Evolutionary conservation across 352 stramenopile genomes (phyloP).

Genomic region (Phytophthora macrochlamydospora): DNA sequence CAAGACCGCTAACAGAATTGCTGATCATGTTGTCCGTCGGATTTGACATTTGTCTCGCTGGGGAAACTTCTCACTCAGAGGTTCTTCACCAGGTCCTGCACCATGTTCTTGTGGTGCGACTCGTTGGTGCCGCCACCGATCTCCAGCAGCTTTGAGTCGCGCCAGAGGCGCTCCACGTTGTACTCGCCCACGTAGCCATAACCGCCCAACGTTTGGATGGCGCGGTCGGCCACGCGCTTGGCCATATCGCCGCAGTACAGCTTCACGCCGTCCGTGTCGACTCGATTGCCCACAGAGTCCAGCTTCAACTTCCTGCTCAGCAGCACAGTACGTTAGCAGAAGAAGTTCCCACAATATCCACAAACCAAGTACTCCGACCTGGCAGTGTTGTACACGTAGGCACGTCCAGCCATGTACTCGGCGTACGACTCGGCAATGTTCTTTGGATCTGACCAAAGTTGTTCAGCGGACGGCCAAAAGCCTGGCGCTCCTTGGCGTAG

Average conservation of each 20-base stretch:
- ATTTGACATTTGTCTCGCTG: too few species aligned
- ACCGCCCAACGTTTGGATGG: slow-evolving; percentile 97
- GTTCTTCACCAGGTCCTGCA: slow-evolving; percentile 64
- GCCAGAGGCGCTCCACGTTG: slow-evolving; percentile 97
- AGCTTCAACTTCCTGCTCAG: slow-evolving; percentile 92
- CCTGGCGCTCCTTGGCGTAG: slow-evolving; percentile 92
- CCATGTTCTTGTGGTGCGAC: slow-evolving; percentile 99
- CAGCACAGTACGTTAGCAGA: neutral
- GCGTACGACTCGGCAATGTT: slow-evolving; percentile 98
- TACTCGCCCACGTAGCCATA: slow-evolving; percentile 99
- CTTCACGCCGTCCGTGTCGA: slow-evolving; percentile 99
- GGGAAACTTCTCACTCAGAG: slow-evolving; percentile 11
- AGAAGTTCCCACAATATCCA: neutral
- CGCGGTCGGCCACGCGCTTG: slow-evolving; percentile 97
- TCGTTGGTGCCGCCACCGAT: slow-evolving; percentile 99
- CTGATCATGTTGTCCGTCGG: too few species aligned
- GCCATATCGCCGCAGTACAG: slow-evolving; percentile 98
- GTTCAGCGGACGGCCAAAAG: slow-evolving; percentile 95
- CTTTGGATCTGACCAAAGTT: slow-evolving; percentile 94
- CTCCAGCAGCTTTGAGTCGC: slow-evolving; percentile 99
- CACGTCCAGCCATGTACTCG: slow-evolving; percentile 97
- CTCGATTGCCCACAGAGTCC: slow-evolving; percentile 93
- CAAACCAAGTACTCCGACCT: slow-evolving; percentile 39
- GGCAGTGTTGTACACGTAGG: slow-evolving; percentile 97
- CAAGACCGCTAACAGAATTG: too few species aligned